Conservation (phyloP, 1,284 basidiomycete species). For the Irpex sp. region DNA sequence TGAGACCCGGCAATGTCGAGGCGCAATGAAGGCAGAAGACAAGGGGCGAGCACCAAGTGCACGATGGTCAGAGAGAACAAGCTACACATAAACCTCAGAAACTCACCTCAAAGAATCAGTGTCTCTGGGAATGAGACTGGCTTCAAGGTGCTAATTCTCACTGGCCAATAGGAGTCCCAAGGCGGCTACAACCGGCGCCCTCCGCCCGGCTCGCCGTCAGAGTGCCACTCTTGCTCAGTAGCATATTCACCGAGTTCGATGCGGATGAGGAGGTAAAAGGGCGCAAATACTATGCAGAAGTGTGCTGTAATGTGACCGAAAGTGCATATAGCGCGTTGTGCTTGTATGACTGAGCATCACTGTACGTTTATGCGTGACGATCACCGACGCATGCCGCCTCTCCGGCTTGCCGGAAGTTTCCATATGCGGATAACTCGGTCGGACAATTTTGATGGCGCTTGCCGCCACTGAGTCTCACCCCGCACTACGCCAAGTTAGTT, state of each 20-base stretch:
- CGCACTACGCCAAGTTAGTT: not conserved
- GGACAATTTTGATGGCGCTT: not conserved
- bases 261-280: not conserved
- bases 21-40: not conserved
- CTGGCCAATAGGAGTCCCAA: conserved; percentile 18
- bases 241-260: not conserved
- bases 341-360: not conserved
- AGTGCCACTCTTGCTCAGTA: not conserved
- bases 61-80: not conserved
- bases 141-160: not conserved
- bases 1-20: conserved; percentile 8
- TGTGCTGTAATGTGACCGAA: not conserved
- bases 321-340: not conserved
- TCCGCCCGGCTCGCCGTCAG: conserved; percentile 1
- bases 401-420: not conserved
- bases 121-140: not conserved
- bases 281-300: not conserved
- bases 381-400: not conserved
- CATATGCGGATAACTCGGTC: not conserved
- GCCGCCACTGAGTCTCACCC: not conserved
- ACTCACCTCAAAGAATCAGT: conserved; percentile 10
- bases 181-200: conserved; percentile 6
- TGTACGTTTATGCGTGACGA: not conserved
- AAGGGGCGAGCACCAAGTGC: not conserved
- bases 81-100: not conserved